Evolutionary conservation across 1,139 yeast species (phyloP), one percentile per base, ranked within the genome.

Genomic region (Taiozyma sp.): DNA sequence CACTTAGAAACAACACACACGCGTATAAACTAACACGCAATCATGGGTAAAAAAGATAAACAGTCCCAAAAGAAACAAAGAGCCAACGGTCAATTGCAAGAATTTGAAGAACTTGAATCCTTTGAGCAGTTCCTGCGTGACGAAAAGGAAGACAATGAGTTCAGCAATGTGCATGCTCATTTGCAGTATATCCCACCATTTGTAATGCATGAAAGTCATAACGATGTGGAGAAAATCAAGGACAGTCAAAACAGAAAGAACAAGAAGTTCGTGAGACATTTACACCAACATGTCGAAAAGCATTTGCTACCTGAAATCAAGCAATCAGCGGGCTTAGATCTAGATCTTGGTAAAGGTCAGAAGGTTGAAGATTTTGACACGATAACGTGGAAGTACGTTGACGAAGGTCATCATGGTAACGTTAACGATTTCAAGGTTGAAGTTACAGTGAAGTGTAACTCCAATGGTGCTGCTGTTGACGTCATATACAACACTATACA

Each of bases 61-160:
- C 57, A 54, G 50, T 28, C 50, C 45, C 51, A 53, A 21, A 56
- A 52, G 50, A 55, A 46, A 39, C 45, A 48, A 28, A 57, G 60
- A 55, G 51, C 49, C 6, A 26, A 42, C 7, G 62, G 62, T 46
- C 51, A 58, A 43, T 19, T 56, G 11, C 59, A 65, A 47, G 71
- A 66, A 47, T 85, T 85, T 67, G 91, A 85, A 48, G 85, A 80
- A 54, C 69, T 85, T 59, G 74, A 73, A 19, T 74, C 80, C 24
- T 85, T 85, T 62, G 88, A 83, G 64, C 74, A 76, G 46, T 85
- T 73, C 65, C 73, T 85, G 54, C 75, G 82, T 62, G 88, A 83
- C 62, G 90, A 83, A 63, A 80, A 87, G 13, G 84, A 88, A 79
- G 91, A 85, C 65, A 83, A 85, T 54, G 90, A 84, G 53, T 83